Evolutionary conservation across 768 basidiomycete genomes (phyloP), one percentile per base, ranked within the genome.

Genomic region (Boletus reticuloceps): DNA sequence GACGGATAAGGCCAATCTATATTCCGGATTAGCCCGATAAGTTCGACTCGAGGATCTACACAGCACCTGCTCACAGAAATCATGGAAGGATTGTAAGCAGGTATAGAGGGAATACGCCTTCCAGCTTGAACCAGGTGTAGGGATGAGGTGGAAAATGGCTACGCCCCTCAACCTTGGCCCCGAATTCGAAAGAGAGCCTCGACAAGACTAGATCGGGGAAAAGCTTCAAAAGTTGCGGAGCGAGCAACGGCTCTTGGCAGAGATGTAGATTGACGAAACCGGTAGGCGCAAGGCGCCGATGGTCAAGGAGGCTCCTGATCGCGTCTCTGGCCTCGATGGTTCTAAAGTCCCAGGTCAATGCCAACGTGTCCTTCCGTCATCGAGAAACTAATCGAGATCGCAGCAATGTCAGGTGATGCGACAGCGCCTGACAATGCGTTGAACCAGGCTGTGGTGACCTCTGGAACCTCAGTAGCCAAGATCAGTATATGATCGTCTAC

Each of bases 101-200:
- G 88, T 88, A 59, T 79, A 84, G 11, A 87, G 59, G 6, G 73
- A 74, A 58, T 83, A 79, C 0, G 83, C 84, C 64, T 81, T 83
- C 88, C 88, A 89, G 8, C 50, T 61, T 16, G 68, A 64, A 32
- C 58, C 60, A 2, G 74, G 72, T 5, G 64, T 57, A 0, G 82
- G 85, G 0, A 83, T 74, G 5, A 88, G 75, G 32, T 83, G 75
- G 16, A 76, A 76, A 13, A 87, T 71, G 2, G 78, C 86, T 0
- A 77, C 77, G 10, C 77, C n/a, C 81, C 14, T 83, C 86, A 1
- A 75, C 66, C 8, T 73, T 65, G 40, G 74, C 74, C 1, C 77
- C 80, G 58, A 88, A n/a, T n/a, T n/a, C n/a, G n/a, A n/a, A n/a
- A n/a, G n/a, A n/a, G n/a, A 77, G 65, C 39, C 79, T 77, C 51